Evolutionary conservation across 2,329 filamentous ascomycete species (phyloP).

Genomic region (Cadophora luteo-olivacea): DNA sequence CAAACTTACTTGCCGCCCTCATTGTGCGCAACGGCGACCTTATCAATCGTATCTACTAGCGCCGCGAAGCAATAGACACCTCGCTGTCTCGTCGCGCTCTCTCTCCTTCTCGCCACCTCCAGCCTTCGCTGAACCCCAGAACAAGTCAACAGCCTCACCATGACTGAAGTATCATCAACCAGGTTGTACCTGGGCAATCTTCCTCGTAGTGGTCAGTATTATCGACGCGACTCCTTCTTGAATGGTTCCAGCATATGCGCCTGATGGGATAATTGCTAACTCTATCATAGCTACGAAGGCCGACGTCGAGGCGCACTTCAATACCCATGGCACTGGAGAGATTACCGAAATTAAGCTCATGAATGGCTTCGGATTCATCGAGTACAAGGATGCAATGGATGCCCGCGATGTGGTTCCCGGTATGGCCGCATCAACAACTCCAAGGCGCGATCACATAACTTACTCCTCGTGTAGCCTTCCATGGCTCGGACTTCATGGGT

Average conservation of each 20-base stretch:
- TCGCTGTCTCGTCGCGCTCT: slow-evolving; percentile 1
- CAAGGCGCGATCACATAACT: slow-evolving; percentile 33
- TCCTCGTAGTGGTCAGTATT: slow-evolving; percentile 84
- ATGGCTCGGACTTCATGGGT: slow-evolving; percentile 98
- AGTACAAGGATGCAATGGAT: slow-evolving; percentile 98
- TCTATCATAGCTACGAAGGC: slow-evolving; percentile 82
- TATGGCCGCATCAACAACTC: slow-evolving; percentile 55
- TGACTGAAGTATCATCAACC: slow-evolving; percentile 91
- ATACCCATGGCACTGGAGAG: slow-evolving; percentile 92
- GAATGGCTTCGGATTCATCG: slow-evolving; percentile 99
- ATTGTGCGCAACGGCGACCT: slow-evolving; percentile 15
- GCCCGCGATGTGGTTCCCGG: slow-evolving; percentile 97
- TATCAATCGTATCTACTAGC: background rate
- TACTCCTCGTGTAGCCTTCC: slow-evolving; percentile 56
- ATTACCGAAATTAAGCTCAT: slow-evolving; percentile 99
- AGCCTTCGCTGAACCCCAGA: slow-evolving; percentile 1
- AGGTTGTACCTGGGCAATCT: slow-evolving; percentile 98
- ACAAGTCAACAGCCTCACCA: slow-evolving; percentile 42
- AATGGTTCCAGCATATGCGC: background rate
- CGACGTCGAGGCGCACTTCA: slow-evolving; percentile 95
- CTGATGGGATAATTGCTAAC: slow-evolving; percentile 29
- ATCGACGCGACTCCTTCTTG: slow-evolving; percentile 1
- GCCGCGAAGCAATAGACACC: slow-evolving; percentile 5
- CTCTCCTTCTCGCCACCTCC: slow-evolving; percentile 5
- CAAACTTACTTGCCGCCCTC: background rate